These are phyloP conservation scores for Syzygium syzygioides DNA, from an alignment of 441 rosid species.

Conservation along the genomic window DNA sequence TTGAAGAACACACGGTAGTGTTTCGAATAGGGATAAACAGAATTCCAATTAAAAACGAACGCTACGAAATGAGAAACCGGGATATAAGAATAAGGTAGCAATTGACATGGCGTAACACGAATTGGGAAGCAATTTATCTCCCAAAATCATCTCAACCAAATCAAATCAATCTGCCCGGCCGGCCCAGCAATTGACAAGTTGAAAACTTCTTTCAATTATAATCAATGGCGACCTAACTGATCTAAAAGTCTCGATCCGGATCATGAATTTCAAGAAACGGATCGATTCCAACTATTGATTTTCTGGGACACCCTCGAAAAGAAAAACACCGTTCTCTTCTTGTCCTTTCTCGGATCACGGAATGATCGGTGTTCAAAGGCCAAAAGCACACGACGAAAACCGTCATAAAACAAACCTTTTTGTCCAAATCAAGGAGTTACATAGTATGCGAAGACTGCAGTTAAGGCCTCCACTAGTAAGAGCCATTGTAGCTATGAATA, in stretches of 20 bases:
- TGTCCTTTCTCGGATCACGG: neutral
- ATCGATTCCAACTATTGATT: neutral
- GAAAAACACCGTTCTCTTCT: neutral
- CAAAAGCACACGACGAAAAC: neutral
- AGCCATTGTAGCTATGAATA: neutral
- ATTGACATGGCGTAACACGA: neutral
- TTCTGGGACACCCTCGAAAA: neutral
- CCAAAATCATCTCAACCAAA: neutral
- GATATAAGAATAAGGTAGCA: neutral
- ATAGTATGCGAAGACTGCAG: neutral
- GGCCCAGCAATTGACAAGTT: neutral
- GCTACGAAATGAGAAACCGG: neutral
- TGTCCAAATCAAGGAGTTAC: neutral
- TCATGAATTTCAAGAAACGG: neutral
- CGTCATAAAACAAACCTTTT: neutral
- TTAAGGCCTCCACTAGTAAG: neutral
- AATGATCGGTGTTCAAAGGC: neutral
- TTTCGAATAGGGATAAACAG: neutral
- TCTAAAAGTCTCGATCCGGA: neutral
- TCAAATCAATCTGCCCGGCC: neutral
- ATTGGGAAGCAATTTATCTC: neutral
- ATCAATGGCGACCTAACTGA: neutral
- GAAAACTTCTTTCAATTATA: neutral
- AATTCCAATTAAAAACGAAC: neutral
- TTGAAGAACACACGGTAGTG: neutral